These are phyloP conservation scores for Cordyceps tenuipes DNA, from an alignment of 2,329 filamentous ascomycete genomes.

Conservation along the genomic window DNA sequence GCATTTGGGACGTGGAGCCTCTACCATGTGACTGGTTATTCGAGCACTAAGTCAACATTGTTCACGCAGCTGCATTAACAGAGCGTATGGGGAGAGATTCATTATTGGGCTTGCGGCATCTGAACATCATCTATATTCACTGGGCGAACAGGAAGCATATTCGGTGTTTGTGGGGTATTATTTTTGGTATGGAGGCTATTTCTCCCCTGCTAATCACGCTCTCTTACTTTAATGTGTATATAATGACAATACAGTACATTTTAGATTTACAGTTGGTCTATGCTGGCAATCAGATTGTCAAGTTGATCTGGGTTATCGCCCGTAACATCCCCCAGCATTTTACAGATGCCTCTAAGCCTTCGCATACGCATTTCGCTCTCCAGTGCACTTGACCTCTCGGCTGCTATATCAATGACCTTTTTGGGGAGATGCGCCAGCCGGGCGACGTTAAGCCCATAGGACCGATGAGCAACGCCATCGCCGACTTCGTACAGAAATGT, in stretches of 20 bases:
- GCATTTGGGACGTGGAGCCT: background rate
- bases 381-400: slow-evolving; percentile 69
- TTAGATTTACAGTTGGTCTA: slow-evolving; percentile 47
- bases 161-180: slow-evolving; percentile 5
- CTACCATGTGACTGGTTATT: background rate
- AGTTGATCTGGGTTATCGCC: slow-evolving; percentile 32
- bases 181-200: slow-evolving; percentile 3
- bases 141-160: background rate
- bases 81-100: background rate
- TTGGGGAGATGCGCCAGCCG: slow-evolving; percentile 73
- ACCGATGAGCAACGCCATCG: slow-evolving; percentile 85
- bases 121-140: background rate
- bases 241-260: slow-evolving; percentile 4
- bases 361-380: slow-evolving; percentile 63
- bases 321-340: slow-evolving; percentile 35
- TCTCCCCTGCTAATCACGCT: background rate
- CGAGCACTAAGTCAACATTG: background rate
- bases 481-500: slow-evolving; percentile 92
- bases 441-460: slow-evolving; percentile 91
- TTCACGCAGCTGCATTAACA: background rate
- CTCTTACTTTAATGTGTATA: slow-evolving; percentile 7
- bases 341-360: slow-evolving; percentile 44
- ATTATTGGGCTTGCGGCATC: background rate
- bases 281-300: slow-evolving; percentile 44
- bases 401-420: slow-evolving; percentile 69